Percentiles rank a stretch among this genome's conserved stretches.
These are phyloP conservation scores for Ophiostoma fasciatum DNA, from an alignment of 2,329 filamentous ascomycete genomes.

Conservation along the genomic window DNA sequence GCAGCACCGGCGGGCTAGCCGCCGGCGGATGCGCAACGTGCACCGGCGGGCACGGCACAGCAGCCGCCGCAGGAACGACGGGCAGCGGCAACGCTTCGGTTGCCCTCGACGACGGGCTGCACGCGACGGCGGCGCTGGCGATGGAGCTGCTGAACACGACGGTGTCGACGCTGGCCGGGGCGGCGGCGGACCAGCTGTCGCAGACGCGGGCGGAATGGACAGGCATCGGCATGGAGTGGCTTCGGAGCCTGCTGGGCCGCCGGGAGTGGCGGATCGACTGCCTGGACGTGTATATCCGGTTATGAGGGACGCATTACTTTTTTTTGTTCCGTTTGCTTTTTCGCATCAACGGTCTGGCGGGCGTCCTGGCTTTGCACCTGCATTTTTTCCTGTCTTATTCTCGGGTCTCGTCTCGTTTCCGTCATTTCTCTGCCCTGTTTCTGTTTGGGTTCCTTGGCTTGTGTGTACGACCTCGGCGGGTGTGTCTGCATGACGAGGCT, in stretches of 20 bases:
- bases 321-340: too few species aligned
- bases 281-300: slow-evolving; percentile 70
- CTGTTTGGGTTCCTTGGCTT: too few species aligned
- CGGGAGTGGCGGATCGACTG: slow-evolving; percentile 86
- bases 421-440: too few species aligned
- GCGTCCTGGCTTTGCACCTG: too few species aligned
- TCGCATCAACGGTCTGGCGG: too few species aligned
- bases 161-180: slow-evolving; percentile 49
- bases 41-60: neutral
- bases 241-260: slow-evolving; percentile 64
- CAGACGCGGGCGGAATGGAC: slow-evolving; percentile 50
- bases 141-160: slow-evolving; percentile 52
- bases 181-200: slow-evolving; percentile 48
- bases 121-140: slow-evolving; percentile 23
- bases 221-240: slow-evolving; percentile 70
- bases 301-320: slow-evolving; percentile 38
- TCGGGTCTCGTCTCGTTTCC: too few species aligned
- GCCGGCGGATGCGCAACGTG: slow-evolving; percentile 3
- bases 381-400: too few species aligned
- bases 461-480: too few species aligned
- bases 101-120: neutral
- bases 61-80: neutral
- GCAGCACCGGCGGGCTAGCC: slow-evolving; percentile 10
- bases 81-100: neutral
- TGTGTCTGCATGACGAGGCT: too few species aligned